Base-by-base conservation (phyloP, 2,329 filamentous ascomycete species). In the Aureobasidium sp. region DNA sequence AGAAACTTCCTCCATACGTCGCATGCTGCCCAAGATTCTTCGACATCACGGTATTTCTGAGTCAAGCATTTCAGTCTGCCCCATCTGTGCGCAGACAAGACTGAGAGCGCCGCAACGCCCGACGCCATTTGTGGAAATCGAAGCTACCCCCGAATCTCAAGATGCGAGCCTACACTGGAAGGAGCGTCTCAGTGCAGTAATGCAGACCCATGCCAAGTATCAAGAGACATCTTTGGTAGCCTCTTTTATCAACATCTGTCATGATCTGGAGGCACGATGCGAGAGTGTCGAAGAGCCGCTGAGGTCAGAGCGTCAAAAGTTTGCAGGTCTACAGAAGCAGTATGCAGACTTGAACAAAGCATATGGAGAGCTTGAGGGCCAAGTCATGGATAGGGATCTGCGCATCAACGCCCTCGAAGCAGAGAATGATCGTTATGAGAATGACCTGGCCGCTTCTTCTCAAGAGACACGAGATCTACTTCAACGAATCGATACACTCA, bases 251-350 rank as follows among this genome's bases (percentile, higher is more conserved):
- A 76, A 80, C 37, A 78, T 82, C 13, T 85, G 83, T 67, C 75
- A 77, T 27, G 82, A 84, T 62, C 73, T 86, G 1, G 84, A 86
- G 66, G 72, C 71, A 10, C 78, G 84, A 8, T 86, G 84, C 67
- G 76, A 80, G 37, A 77, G 77, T 36, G 75, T 81, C 2, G 84
- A 86, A 70, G 75, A 75, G 53, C 84, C 84, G 6, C 72, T 86
- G 13, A 75, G 76, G 5, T 71, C 72, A 17, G 80, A 81, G 65
- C 71, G 74, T 61, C 68, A 71, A 17, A 75, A 69, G 62, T 69
- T 76, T 3, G 63, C 71, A 9, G 65, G 67, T 10, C 62, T 79
- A 2, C 70, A 70, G 23, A 63, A 71, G 0, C 71, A 78, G 44
- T 70, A 75, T 10, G 68, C 75, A 36, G 70, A 69, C 4, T 73